phyloP scores from a whole-genome alignment of 2,329 filamentous ascomycete species.

The Diplodia mutila region DNA sequence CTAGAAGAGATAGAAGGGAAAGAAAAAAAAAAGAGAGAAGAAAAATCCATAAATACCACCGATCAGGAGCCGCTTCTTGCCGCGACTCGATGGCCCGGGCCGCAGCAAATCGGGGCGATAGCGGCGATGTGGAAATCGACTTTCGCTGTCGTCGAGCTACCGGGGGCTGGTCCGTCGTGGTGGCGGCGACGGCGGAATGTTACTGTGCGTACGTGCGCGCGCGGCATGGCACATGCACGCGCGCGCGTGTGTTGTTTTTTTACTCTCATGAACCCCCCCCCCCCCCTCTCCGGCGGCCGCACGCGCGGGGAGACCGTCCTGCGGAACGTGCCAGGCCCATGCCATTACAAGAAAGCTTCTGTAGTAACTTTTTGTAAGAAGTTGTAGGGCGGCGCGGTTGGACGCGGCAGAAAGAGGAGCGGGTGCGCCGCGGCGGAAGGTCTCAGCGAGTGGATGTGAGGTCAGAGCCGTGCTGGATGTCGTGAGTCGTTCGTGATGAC shows the following conservation, averaged over 20 bases:
- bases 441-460: conserved; percentile 4
- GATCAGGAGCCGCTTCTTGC: background rate
- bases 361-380: background rate
- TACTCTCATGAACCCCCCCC: background rate
- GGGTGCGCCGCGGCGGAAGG: background rate
- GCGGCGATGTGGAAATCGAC: background rate
- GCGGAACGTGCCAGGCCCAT: conserved; percentile 9
- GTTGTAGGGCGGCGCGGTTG: background rate
- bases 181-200: background rate
- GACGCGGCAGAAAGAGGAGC: conserved; percentile 2
- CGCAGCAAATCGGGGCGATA: background rate
- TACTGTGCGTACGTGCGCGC: background rate
- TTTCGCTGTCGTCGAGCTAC: background rate
- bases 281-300: background rate
- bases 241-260: background rate
- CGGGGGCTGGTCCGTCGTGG: background rate
- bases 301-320: conserved; percentile 1
- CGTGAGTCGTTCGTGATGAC: conserved; percentile 4
- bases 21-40: background rate
- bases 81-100: background rate
- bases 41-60: background rate
- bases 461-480: conserved; percentile 10
- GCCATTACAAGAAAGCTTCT: conserved; percentile 18
- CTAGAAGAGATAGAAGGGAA: too few species aligned
- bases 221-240: background rate